These are phyloP conservation scores for Kwoniella mangroviensis DNA, from an alignment of 768 basidiomycete genomes.

Conservation along the genomic window DNA sequence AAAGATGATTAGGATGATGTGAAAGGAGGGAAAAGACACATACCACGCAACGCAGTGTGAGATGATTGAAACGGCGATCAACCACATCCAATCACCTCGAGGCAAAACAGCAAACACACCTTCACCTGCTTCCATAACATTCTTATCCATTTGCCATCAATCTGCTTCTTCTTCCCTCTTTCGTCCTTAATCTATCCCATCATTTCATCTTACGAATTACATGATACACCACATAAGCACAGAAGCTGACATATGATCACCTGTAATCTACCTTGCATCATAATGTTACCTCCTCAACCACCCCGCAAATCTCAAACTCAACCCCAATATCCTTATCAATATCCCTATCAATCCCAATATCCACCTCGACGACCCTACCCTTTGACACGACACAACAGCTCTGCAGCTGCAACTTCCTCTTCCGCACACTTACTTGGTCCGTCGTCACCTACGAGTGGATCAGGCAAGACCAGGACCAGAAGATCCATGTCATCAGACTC, in stretches of 20 bases:
- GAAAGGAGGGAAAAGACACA: neutral
- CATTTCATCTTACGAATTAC: neutral
- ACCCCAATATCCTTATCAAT: slow-evolving; percentile 3
- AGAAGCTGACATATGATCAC: slow-evolving; percentile 1
- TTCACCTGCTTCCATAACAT: neutral
- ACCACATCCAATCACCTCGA: neutral
- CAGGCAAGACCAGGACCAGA: slow-evolving; percentile 30
- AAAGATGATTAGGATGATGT: neutral
- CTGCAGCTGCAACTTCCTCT: slow-evolving; percentile 33
- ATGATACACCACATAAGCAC: neutral
- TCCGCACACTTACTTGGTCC: slow-evolving; percentile 35
- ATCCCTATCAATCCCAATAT: slow-evolving; percentile 1
- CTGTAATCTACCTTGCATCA: neutral
- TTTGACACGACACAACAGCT: slow-evolving; percentile 29
- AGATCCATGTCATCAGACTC: slow-evolving; percentile 52
- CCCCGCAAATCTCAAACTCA: slow-evolving; percentile 10
- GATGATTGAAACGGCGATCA: neutral
- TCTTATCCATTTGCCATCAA: neutral
- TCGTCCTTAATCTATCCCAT: neutral
- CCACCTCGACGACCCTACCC: slow-evolving; percentile 22
- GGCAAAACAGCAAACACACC: neutral
- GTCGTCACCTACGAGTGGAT: slow-evolving; percentile 27
- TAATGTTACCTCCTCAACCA: neutral
- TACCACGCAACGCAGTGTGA: neutral
- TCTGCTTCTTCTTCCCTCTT: neutral